Percentiles rank a stretch among this genome's conserved stretches.
Conservation (phyloP, 352 stramenopile species). For the Pythium dissotocum region DNA sequence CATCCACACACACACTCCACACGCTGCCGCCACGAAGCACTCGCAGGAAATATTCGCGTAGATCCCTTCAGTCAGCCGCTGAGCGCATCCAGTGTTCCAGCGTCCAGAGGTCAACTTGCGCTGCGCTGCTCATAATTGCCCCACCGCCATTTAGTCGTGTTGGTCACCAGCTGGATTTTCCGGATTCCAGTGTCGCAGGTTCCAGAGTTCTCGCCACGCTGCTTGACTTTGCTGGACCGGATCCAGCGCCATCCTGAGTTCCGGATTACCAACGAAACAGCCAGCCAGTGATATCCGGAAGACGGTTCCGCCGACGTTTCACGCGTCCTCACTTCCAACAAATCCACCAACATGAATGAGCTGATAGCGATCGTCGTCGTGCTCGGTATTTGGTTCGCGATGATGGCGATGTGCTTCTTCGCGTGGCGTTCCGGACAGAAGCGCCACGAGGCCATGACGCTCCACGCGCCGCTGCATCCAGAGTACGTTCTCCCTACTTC, state of each 20-base stretch:
- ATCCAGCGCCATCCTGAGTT: neutral
- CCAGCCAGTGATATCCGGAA: no score
- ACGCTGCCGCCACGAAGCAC: neutral
- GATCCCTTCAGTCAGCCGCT: neutral
- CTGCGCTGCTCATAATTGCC: neutral
- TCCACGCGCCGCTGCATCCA: conserved; percentile 29
- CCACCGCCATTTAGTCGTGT: neutral
- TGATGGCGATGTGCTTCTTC: conserved; percentile 19
- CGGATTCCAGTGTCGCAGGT: neutral
- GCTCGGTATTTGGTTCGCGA: conserved; percentile 20
- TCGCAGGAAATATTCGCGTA: neutral
- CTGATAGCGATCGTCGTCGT: conserved; percentile 17
- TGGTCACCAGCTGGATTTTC: neutral
- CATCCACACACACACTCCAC: neutral
- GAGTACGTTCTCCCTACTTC: conserved; percentile 13
- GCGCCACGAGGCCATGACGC: conserved; percentile 16
- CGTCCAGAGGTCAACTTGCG: no score
- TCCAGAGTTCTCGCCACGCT: neutral
- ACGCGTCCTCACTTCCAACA: neutral
- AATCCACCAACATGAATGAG: conserved; percentile 19
- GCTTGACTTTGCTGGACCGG: neutral
- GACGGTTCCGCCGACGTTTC: no score
- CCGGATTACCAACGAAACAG: neutral
- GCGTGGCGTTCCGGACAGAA: conserved; percentile 13
- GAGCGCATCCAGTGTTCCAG: neutral